Base-by-base conservation (phyloP, 2,329 filamentous ascomycete genomes). In the Cyphellophora attinorum region DNA sequence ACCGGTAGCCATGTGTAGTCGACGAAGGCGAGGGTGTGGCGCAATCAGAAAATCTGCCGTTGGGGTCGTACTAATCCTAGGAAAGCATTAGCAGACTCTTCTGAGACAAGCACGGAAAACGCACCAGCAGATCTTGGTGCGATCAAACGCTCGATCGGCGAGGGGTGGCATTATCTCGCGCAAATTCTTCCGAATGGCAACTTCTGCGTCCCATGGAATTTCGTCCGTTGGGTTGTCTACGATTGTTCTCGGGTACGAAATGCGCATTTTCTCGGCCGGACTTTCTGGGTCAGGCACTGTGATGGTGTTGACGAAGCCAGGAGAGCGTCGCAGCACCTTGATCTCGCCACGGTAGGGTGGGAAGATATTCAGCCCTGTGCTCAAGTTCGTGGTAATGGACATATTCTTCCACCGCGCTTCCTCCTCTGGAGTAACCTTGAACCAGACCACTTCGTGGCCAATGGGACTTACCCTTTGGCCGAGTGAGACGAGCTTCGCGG, bases 281-380 rank as follows among this genome's bases (percentile, higher is more conserved):
- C 49, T 34, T 15, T 51, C 49, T 19, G 49, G 49, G 38, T 51
- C 38, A 6, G 39, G 37, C 2, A 52, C 30, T 5, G 28, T 27
- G 19, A 47, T 37, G 4, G 47, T 52, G 34, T 52, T 51, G 14
- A 30, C 29, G 33, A 48, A 50, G 12, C 46, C 46, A 11, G 35
- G 34, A 3, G 45, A 50, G 8, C 51, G 38, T n/a, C 46, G 41
- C n/a, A 53, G 37, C n/a, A 43, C 37, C 34, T 53, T 53, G 13
- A 49, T 49, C 38, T 52, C 48, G n/a, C 49, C 47, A 10, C 40
- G 28, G 30, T 52, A 44, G 2, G 56, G 55, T 5, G 50, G 48
- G 25, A 53, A 53, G 13, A 53, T 33, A 32, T 53, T 53, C 23
- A 53, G 38, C 3, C 50, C 50, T 5, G 49, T 53, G 35, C 34